A percentile compares a stretch with the other conserved stretches of the same genome.
These are phyloP conservation scores for Leptodontidium sp. DNA, from an alignment of 2,329 filamentous ascomycete species.

Conservation along the genomic window DNA sequence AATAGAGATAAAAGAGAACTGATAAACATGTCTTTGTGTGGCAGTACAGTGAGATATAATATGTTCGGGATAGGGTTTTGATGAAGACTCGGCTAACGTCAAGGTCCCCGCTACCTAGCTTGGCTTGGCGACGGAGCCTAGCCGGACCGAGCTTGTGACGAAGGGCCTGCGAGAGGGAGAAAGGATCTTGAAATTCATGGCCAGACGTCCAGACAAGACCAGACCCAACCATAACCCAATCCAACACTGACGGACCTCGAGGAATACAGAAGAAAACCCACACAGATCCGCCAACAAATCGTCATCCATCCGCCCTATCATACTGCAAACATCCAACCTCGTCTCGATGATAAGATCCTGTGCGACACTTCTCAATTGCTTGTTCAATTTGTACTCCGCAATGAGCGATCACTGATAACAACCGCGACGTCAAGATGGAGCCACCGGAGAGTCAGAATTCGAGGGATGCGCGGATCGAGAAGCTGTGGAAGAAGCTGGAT, in stretches of 20 bases:
- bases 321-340: not conserved
- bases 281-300: not conserved
- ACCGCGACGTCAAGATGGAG: constrained; percentile 54
- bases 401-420: constrained; percentile 41
- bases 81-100: constrained; percentile 3
- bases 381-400: constrained; percentile 18
- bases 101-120: not conserved
- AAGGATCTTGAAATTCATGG: constrained; percentile 15
- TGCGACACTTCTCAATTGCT: constrained; percentile 1
- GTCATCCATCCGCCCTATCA: not conserved
- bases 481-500: constrained; percentile 86
- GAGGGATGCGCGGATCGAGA: constrained; percentile 81
- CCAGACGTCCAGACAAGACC: not conserved
- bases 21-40: no score
- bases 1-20: no score
- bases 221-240: not conserved
- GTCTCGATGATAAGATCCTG: constrained; percentile 25
- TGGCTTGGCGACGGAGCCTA: constrained; percentile 10
- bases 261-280: not conserved
- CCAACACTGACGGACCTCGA: not conserved
- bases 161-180: not conserved
- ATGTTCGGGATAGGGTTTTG: no score
- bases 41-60: no score
- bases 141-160: constrained; percentile 22
- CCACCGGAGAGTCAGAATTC: constrained; percentile 79